phyloP scores from a whole-genome alignment of 805 yeast species.

The Jamesozyma hellenica region DNA sequence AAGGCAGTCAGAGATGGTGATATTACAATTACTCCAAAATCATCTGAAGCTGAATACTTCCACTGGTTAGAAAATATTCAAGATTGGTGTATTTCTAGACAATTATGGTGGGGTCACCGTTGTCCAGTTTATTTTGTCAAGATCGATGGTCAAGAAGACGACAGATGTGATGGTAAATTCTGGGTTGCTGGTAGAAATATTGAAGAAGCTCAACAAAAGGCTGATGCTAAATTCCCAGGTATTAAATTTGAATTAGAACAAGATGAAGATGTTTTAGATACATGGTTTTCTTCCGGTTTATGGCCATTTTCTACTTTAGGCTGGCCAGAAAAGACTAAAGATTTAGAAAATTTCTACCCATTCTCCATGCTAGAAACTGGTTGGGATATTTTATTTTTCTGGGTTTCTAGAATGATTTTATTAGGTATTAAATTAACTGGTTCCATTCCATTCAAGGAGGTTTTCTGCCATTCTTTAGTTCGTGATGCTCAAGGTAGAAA shows the following conservation, averaged over 20 bases:
- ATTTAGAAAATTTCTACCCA: conserved; percentile 73
- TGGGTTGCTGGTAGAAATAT: conserved; percentile 86
- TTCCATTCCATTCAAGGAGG: conserved; percentile 85
- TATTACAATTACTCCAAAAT: conserved; percentile 72
- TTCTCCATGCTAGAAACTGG: conserved; percentile 95
- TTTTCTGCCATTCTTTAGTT: conserved; percentile 94
- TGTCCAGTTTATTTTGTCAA: conserved; percentile 89
- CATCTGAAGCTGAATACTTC: conserved; percentile 87
- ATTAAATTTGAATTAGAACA: conserved; percentile 69
- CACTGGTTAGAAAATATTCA: conserved; percentile 93
- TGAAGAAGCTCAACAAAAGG: conserved; percentile 81
- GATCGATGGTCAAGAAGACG: conserved; percentile 63
- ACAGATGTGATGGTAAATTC: conserved; percentile 50
- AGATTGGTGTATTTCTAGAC: conserved; percentile 98
- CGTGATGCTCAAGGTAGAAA: conserved; percentile 99
- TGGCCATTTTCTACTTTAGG: conserved; percentile 97
- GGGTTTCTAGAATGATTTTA: conserved; percentile 96
- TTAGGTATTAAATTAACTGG: conserved; percentile 87
- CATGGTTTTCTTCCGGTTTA: conserved; percentile 97
- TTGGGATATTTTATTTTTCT: conserved; percentile 98
- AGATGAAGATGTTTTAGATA: conserved; percentile 96
- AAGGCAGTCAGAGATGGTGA: conserved; percentile 76
- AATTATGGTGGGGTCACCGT: conserved; percentile 94
- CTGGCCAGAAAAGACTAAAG: conserved; percentile 79
- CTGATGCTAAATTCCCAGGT: conserved; percentile 60